Evolutionary conservation across 257 asterid species (phyloP), one percentile per base, ranked within the genome.

Genomic region (Nicotiana undulata): DNA sequence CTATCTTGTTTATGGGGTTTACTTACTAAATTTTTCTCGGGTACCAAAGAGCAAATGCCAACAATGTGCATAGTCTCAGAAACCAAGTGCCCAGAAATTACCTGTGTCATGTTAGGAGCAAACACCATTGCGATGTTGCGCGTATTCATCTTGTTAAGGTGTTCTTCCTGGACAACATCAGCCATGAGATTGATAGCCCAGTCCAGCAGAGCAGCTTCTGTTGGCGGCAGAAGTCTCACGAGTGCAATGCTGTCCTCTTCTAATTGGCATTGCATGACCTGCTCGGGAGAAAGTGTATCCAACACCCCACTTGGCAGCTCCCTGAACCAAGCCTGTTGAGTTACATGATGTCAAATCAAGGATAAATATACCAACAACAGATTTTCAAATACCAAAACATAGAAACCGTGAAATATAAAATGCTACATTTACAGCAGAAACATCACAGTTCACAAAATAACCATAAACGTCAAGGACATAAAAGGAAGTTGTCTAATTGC

Each of bases 81-180:
- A n/a, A 70, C 58, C 12, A 44, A 3, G 24, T 40, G 59, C 59
- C 59, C 66, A 7, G 56, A 51, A 80, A 29, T 79, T 82, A 91
- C 99, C 97, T 95, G 96, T 13, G 99, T 96, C 99, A 96, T 96
- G 87, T 96, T 96, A 16, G 99, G 99, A 22, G 99, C 99, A 86
- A 96, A 96, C 77, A 96, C 99, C 98, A 94, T 92, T 26, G 99
- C 99, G 9, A 96, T 90, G 83, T 93, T 96, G 81, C 95, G 97
- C 1, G 98, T 85, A 70, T 93, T 91, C 99, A 95, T 95, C 92
- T 95, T 95, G 92, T 95, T 95, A 18, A 81, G 83, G 82, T 87
- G 92, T 82, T 96, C 97, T 84, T 88, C 87, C 88, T 89, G 98
- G 63, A 92, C 99, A 11, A 96, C 95, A 46, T 96, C 99, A 29